Conservation (phyloP, 2,329 filamentous ascomycete genomes). For the Fusarium incarnatum region DNA sequence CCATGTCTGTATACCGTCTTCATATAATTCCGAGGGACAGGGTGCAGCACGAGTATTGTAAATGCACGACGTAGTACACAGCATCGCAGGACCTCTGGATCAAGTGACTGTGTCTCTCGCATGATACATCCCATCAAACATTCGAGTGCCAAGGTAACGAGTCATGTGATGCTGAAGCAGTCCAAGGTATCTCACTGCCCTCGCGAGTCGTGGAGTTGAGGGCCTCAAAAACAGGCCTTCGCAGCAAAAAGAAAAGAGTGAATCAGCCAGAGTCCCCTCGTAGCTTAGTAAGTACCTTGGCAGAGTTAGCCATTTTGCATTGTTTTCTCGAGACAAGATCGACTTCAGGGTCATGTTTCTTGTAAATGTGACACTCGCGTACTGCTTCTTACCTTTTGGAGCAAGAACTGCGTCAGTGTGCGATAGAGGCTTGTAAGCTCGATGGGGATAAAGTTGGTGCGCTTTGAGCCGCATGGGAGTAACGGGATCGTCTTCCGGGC, state of each 20-base stretch:
- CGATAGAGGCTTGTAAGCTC: background rate
- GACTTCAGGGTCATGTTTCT: background rate
- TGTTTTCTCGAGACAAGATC: slow-evolving; percentile 1
- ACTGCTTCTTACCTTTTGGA: background rate
- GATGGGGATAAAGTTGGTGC: background rate
- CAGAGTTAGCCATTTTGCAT: background rate
- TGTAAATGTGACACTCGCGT: background rate
- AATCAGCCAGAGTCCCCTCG: slow-evolving; percentile 11
- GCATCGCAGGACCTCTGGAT: background rate
- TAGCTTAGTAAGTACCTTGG: slow-evolving; percentile 6
- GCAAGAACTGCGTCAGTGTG: background rate
- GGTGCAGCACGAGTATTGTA: background rate
- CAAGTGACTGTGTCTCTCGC: slow-evolving; percentile 8
- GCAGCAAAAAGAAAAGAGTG: slow-evolving; percentile 19
- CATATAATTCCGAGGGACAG: background rate
- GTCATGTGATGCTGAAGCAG: background rate
- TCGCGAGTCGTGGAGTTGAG: background rate
- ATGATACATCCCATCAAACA: background rate
- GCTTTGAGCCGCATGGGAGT: background rate
- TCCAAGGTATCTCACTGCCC: background rate
- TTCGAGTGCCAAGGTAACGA: background rate
- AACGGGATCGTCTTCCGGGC: background rate
- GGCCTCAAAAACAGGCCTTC: background rate
- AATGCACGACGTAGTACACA: background rate
- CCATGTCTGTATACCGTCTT: background rate